Percentiles rank a stretch among this genome's conserved stretches.
phyloP scores from a whole-genome alignment of 2,329 filamentous ascomycete species.

The Fusarium foetens region DNA sequence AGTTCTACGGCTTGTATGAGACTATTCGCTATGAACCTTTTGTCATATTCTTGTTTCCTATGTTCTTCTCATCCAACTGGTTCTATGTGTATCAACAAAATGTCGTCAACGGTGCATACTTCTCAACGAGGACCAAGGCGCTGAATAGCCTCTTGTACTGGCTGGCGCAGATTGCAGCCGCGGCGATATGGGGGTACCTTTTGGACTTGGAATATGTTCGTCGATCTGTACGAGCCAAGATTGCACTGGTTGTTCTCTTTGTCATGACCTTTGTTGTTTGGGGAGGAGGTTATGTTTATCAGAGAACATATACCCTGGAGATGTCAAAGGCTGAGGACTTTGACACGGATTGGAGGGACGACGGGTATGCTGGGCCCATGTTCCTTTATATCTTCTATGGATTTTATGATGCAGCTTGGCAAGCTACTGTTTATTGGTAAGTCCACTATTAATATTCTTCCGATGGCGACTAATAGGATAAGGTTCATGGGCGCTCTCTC shows the following conservation, averaged over 20 bases:
- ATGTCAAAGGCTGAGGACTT: not conserved
- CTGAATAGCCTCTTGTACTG: conserved; percentile 79
- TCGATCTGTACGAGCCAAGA: conserved; percentile 74
- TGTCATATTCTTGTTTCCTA: conserved; percentile 78
- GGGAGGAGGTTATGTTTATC: conserved; percentile 86
- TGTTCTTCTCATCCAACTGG: conserved; percentile 86
- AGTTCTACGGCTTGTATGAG: conserved; percentile 79
- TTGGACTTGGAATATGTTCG: conserved; percentile 71
- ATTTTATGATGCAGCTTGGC: conserved; percentile 89
- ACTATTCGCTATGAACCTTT: conserved; percentile 75
- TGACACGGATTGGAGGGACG: conserved; percentile 70
- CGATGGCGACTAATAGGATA: conserved; percentile 39
- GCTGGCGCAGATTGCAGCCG: conserved; percentile 77
- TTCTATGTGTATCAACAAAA: conserved; percentile 86
- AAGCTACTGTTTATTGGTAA: conserved; percentile 91
- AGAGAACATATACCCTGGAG: conserved; percentile 51
- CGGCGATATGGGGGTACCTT: conserved; percentile 75
- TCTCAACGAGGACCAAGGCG: conserved; percentile 77
- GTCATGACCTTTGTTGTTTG: conserved; percentile 79
- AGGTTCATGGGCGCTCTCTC: conserved; percentile 92
- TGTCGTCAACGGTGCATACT: conserved; percentile 73
- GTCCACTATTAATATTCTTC: conserved; percentile 55
- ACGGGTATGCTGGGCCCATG: conserved; percentile 78
- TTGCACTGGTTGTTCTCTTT: conserved; percentile 70
- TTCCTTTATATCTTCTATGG: conserved; percentile 93